Conservation (phyloP, 768 basidiomycete species). For the Rhodosporidiobolus odoratus region DNA sequence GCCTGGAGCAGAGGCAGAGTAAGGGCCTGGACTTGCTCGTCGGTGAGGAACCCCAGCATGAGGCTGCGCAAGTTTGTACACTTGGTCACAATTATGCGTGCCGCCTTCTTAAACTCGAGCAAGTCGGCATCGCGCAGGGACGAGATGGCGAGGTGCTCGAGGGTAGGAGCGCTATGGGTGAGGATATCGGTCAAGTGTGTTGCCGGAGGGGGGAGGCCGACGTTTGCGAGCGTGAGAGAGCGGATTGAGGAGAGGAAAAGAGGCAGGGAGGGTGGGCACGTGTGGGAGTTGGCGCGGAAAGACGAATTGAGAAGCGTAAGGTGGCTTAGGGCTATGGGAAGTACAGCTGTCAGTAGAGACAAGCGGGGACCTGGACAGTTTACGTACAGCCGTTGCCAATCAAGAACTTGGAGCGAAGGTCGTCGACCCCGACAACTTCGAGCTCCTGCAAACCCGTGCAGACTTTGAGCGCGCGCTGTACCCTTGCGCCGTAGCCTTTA, state of each 20-base stretch:
- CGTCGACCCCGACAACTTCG: constrained; percentile 26
- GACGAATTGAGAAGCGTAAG: constrained; percentile 23
- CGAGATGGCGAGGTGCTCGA: constrained; percentile 25
- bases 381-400: not conserved
- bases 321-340: constrained; percentile 2
- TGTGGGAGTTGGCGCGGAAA: constrained; percentile 23
- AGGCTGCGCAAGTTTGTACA: not conserved
- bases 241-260: constrained; percentile 10
- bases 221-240: constrained; percentile 28
- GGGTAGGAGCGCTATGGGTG: not conserved
- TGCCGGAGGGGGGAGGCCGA: constrained; percentile 28
- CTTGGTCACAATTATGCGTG: not conserved
- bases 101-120: not conserved
- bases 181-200: constrained; percentile 24
- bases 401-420: constrained; percentile 22
- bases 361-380: not conserved
- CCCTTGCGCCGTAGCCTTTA: constrained; percentile 18
- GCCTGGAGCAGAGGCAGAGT: not conserved
- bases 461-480: not conserved
- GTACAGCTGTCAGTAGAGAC: not conserved
- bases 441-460: not conserved
- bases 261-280: constrained; percentile 13
- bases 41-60: constrained; percentile 24
- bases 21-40: constrained; percentile 10
- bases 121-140: constrained; percentile 21